These are phyloP conservation scores for Albifimbria verrucaria DNA, from an alignment of 2,329 filamentous ascomycete genomes.

Conservation along the genomic window DNA sequence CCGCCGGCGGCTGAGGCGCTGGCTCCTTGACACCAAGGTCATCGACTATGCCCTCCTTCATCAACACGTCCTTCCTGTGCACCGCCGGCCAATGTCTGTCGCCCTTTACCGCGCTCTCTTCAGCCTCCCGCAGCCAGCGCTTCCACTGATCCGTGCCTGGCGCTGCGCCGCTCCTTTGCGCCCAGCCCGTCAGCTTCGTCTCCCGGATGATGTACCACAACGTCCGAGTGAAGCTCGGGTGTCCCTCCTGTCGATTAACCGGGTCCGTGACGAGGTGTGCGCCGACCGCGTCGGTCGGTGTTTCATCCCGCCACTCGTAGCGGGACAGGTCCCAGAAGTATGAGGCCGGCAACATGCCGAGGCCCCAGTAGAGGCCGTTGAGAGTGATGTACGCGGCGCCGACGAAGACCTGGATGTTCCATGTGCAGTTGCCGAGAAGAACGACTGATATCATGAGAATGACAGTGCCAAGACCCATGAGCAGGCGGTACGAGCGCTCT, in stretches of 20 bases:
- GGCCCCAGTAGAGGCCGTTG: slow-evolving; percentile 58
- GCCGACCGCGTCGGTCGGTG: slow-evolving; percentile 32
- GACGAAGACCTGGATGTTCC: slow-evolving; percentile 57
- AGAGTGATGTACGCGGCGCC: slow-evolving; percentile 55
- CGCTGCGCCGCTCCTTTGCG: slow-evolving; percentile 46
- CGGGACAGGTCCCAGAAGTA: slow-evolving; percentile 57
- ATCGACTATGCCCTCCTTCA: slow-evolving; percentile 27
- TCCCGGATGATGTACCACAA: slow-evolving; percentile 58
- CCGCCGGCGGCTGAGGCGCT: slow-evolving; percentile 23
- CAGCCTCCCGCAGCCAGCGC: slow-evolving; percentile 49
- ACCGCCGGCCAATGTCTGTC: slow-evolving; percentile 44
- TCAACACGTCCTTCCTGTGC: slow-evolving; percentile 44
- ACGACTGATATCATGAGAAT: slow-evolving; percentile 61
- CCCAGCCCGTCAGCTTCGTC: slow-evolving; percentile 51
- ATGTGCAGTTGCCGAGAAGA: slow-evolving; percentile 59
- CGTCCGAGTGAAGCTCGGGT: slow-evolving; percentile 50
- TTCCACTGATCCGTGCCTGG: slow-evolving; percentile 51
- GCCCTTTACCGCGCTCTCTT: slow-evolving; percentile 29
- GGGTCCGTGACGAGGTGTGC: slow-evolving; percentile 29
- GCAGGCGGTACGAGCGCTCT: slow-evolving; percentile 42
- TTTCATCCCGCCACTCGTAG: slow-evolving; percentile 42
- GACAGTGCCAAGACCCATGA: slow-evolving; percentile 57
- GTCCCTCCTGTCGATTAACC: slow-evolving; percentile 33
- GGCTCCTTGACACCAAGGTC: slow-evolving; percentile 16
- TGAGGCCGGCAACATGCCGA: slow-evolving; percentile 45